A percentile compares a stretch with the other conserved stretches of the same genome.
Evolutionary conservation across 2,329 filamentous ascomycete species (phyloP).

Genomic region (Cordyceps cateniannulata): DNA sequence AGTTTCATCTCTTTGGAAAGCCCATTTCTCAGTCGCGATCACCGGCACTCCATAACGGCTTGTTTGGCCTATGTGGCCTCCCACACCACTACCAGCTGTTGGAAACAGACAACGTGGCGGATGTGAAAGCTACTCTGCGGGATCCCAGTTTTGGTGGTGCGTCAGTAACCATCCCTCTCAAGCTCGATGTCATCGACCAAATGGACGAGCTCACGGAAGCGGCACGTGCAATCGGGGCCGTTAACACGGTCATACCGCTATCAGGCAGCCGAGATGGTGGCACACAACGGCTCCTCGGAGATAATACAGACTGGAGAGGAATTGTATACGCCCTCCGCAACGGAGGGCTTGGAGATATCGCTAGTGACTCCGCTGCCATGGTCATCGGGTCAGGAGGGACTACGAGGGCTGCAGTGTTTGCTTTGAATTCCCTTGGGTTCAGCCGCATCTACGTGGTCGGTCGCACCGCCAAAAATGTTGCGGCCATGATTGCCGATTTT

Average conservation of each 20-base stretch:
- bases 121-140: constrained; percentile 60
- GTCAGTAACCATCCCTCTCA: constrained; percentile 92
- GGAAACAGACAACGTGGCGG: constrained; percentile 62
- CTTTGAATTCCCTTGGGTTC: constrained; percentile 77
- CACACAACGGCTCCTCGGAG: constrained; percentile 60
- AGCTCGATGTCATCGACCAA: constrained; percentile 76
- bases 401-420: constrained; percentile 83
- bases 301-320: constrained; percentile 94
- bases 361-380: constrained; percentile 48
- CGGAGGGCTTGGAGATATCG: constrained; percentile 49
- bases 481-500: constrained; percentile 64
- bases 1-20: constrained; percentile 83
- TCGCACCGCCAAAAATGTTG: constrained; percentile 63
- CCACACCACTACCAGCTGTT: constrained; percentile 74
- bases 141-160: constrained; percentile 78
- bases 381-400: constrained; percentile 91
- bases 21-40: constrained; percentile 79
- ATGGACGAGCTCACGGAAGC: constrained; percentile 76
- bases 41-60: constrained; percentile 79
- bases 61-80: constrained; percentile 71
- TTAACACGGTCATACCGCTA: constrained; percentile 82
- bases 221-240: constrained; percentile 77
- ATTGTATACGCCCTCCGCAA: constrained; percentile 75
- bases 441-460: constrained; percentile 82
- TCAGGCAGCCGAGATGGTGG: constrained; percentile 28